Evolutionary conservation across 1,139 yeast species (phyloP), one percentile per base, ranked within the genome.

Genomic region (Debaryomyces udenii): DNA sequence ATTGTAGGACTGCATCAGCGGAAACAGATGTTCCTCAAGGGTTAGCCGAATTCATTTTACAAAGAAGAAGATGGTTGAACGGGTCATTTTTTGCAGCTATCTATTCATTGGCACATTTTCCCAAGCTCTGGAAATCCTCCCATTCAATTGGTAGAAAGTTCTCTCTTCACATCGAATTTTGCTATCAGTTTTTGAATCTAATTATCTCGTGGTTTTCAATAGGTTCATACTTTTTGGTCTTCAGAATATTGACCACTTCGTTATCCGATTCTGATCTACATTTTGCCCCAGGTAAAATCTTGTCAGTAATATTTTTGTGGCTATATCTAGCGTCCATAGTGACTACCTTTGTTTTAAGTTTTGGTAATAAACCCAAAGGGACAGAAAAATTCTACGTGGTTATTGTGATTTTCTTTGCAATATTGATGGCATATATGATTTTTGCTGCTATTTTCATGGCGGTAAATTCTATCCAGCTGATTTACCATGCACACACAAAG

Each of bases 331-430:
- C 93, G 2, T 88, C 96, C 10, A 64, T 93, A n/a, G 86, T 89
- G 11, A 86, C 96, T 2, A 89, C 96, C 13, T 93, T 93, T 63
- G 91, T 93, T 40, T 68, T 93, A 48, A 83, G 96, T 37, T 84
- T 93, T 64, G 99, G 99, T 58, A 93, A 93, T 61, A 84, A 91
- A 43, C 99, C 99, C 2, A 85, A 83, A 53, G 97, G 98, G 30
- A 89, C 98, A 0, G 88, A 86, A 48, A 73, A 71, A 53, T 86
- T 89, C 53, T 93, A 93, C 60, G 66, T 87, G 45, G 78, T 85
- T n/a, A 88, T 91, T 53, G 95, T 88, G 41, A 64, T 82, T 40
- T 90, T 93, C 72, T 93, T 91, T 69, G 96, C 98, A 0, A 74
- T 90, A 9, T 70, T 93, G 53, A 93, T 93, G 98, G 83, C 81